Base-by-base conservation (phyloP, 495 filamentous ascomycete genomes). In the Extremus antarcticus region DNA sequence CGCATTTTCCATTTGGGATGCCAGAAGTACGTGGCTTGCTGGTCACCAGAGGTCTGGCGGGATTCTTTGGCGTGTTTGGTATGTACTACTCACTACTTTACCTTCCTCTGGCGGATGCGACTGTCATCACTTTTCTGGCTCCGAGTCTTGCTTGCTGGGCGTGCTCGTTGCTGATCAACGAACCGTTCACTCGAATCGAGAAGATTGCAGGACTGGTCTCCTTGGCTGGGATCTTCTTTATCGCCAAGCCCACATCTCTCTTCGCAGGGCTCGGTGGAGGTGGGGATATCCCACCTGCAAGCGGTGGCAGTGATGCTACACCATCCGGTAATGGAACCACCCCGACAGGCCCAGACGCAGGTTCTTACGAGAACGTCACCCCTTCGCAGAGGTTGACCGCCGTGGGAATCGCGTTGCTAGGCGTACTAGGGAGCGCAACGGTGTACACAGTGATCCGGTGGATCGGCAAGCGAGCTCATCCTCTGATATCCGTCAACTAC, bases 111-210 rank as follows among this genome's bases (percentile, higher is more conserved):
- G 84, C 88, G 3, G 91, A 97, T 62, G 90, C 92, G 11, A 94
- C 88, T 0, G 92, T 96, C 0, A 83, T 97, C 43, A 94, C 88
- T 43, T 97, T 96, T 64, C 78, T 97, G 0, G 80, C 86, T 0
- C 92, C 92, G 0, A 83, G 83, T 16, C 75, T 94, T 1, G 77
- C 87, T n/a, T 86, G 87, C 50, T 94, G 87, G 65, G 82, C 82
- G 11, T 95, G 90, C 65, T 86, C 85, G 16, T 65, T 90, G 19
- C 71, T 95, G 17, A 76, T 86, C 45, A 73, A 74, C 21, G 86
- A 94, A 60, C 85, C 86, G 0, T 96, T 90, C 66, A 89, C 87
- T 0, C 73, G 80, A 19, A 79, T 76, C 8, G 88, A 95, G 63
- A 82, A 90, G 58, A 66, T 90, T 1, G 88, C 87, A 0, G 84